Evolutionary conservation across 176 grass and related monocot species (phyloP).

Genomic region (Melocanna baccifera): DNA sequence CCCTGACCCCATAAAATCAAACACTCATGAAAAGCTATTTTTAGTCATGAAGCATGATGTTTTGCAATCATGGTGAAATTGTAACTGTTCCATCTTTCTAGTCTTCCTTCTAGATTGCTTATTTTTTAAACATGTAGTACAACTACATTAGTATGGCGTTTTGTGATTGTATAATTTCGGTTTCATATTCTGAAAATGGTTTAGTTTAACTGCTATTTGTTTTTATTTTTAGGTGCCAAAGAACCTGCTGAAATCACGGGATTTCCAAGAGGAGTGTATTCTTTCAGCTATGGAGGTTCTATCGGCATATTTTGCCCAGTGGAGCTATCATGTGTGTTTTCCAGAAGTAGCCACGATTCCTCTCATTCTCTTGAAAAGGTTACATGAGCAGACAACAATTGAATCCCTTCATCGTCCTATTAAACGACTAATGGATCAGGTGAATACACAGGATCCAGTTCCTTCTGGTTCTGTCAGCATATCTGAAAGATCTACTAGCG

Average conservation of each 20-base stretch:
- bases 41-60: neutral
- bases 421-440: conserved; percentile 85
- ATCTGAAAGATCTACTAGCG: neutral
- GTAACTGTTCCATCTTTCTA: neutral
- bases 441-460: conserved; percentile 20
- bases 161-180: neutral
- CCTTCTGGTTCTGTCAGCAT: conserved; percentile 5
- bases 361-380: conserved; percentile 77
- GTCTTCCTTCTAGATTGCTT: neutral
- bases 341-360: conserved; percentile 85
- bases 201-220: conserved; percentile 13
- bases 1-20: neutral
- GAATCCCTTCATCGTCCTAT: conserved; percentile 61
- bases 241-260: conserved; percentile 55
- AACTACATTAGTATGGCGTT: neutral
- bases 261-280: conserved; percentile 71
- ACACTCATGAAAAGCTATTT: neutral
- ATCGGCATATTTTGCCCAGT: conserved; percentile 72
- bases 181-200: conserved; percentile 10
- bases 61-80: neutral
- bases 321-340: conserved; percentile 94
- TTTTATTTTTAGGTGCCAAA: conserved; percentile 60
- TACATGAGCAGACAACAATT: conserved; percentile 48
- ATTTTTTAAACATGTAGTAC: neutral
- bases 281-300: conserved; percentile 66